Percentiles rank a stretch among this genome's conserved stretches.
Evolutionary conservation across 2,329 filamentous ascomycete genomes (phyloP).

Genomic region (Calonectria pseudoreteaudii): DNA sequence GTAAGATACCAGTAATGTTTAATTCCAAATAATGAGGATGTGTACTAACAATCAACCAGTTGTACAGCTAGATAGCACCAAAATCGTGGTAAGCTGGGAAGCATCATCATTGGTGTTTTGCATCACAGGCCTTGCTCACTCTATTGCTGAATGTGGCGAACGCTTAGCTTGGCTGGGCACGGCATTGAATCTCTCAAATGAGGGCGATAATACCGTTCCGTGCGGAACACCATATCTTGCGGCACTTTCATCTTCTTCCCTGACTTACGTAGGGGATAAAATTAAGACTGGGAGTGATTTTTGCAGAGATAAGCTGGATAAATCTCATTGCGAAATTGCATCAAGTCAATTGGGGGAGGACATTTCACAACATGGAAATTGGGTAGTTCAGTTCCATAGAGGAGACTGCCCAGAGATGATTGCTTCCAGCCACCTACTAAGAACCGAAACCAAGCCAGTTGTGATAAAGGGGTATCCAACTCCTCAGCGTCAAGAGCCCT

Average conservation of each 20-base stretch:
- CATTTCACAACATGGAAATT: not conserved
- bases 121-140: not conserved
- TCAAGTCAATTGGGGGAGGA: not conserved
- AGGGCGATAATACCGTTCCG: not conserved
- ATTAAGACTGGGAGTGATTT: too few species aligned
- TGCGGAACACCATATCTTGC: not conserved
- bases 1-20: not conserved
- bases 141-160: not conserved
- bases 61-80: not conserved
- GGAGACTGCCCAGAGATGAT: not conserved
- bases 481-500: not conserved
- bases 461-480: not conserved
- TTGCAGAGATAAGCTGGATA: not conserved
- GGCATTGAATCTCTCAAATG: not conserved
- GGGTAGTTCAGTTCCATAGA: not conserved
- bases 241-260: not conserved
- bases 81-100: not conserved
- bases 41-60: not conserved
- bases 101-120: not conserved
- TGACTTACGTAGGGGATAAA: too few species aligned
- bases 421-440: not conserved
- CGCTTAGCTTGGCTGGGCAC: not conserved
- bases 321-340: not conserved
- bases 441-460: not conserved
- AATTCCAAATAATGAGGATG: not conserved